Base-by-base conservation (phyloP, 1,284 basidiomycete genomes). In the Irpex rosettiformis region DNA sequence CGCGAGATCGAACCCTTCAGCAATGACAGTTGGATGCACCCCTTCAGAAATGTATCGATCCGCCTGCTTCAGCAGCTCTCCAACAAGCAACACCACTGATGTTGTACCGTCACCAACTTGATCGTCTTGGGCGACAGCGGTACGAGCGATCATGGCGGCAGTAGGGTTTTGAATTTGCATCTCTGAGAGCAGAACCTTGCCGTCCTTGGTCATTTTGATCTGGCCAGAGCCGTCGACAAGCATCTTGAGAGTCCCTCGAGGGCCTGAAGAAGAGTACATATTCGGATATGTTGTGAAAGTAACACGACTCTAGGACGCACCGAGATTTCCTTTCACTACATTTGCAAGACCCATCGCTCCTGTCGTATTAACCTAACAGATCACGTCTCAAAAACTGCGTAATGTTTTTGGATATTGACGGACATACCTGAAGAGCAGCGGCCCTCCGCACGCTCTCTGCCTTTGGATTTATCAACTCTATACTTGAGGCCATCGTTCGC, bases 131-230 rank as follows among this genome's bases (percentile, higher is more conserved):
- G 96, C 96, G 16, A 98, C 96, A 30, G 96, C 96, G 43, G 96
- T 98, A 58, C 96, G 87, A 43, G 97, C 97, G 71, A 99, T 96
- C 94, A 99, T 98, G 45, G 97, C 96, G 8, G 97, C 97, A 8
- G 97, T 99, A 18, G 97, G 97, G 75, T 99, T 99, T 73, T 97
- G 95, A 69, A 99, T 99, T 80, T 99, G 97, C 97, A 99, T 99
- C 79, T 99, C 97, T 45, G 96, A 98, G 58, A 99, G 83, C 57
- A 99, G 79, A 48, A 98, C 96, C 78, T 99, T 99, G 67, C 97
- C 97, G 72, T 99, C 97, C 80, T 99, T 99, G 67, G 97, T 99
- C 93, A 99, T 97, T 83, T 98, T 99, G 75, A 99, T 96, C 79
- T 97, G 94, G 13, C 97, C 97, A n/a, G 96, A 83, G 60, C 97